Base-by-base conservation (phyloP, 1,284 basidiomycete species). In the Papiliotrema flavescens region DNA sequence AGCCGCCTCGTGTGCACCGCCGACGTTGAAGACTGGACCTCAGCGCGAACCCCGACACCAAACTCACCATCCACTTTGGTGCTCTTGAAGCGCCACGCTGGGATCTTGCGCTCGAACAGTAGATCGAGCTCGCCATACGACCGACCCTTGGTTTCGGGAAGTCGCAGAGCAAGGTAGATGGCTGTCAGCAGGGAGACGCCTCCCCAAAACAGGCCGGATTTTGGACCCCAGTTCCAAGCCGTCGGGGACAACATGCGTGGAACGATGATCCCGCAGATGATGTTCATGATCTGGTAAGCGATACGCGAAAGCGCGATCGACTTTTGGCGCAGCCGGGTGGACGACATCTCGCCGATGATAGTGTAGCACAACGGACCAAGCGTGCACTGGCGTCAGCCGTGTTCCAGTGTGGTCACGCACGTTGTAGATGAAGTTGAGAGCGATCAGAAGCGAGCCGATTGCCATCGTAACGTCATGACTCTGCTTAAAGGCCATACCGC, bases 231-330 rank as follows among this genome's bases (percentile, higher is more conserved):
- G 63, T 76, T 71, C 75, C 78, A 79, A 6, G 70, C 72, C 20
- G 63, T 65, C 3, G 75, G 71, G 70, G 77, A 78, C 56, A 80
- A 66, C 76, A 79, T 76, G 61, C 78, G 75, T 2, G 78, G 79
- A 4, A 71, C 73, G n/a, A 79, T 60, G 23, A 77, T 64, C 6
- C 62, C 64, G 61, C 62, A 64, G 55, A 71, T 56, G 58, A 77
- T 78, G 62, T 79, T 79, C 61, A 76, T 74, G 46, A 71, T 57
- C 54, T 70, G 68, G 64, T 75, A 76, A 1, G 64, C 58, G 51
- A 64, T 66, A 46, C 81, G 76, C 24, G 78, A 76, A 20, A 83
- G 73, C 0, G 77, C 81, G 57, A 82, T 74, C 1, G 80, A 79
- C 71, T 82, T 82, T 60, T 78, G 75, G 42, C 76, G 69, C 5